Conservation (phyloP, 2,329 filamentous ascomycete genomes). For the Aaosphaeria arxii region DNA sequence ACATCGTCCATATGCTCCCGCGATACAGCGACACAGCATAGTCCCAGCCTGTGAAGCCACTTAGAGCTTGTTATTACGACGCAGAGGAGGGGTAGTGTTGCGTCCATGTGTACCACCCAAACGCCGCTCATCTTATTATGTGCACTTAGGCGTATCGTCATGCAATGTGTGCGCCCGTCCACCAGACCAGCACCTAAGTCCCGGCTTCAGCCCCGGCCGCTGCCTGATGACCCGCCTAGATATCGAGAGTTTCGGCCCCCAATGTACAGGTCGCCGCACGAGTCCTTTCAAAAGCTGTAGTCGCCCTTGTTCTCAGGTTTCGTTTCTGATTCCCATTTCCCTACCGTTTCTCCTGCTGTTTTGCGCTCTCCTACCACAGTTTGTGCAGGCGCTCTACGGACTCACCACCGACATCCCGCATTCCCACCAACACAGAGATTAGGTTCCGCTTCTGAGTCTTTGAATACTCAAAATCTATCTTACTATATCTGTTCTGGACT, state of each 20-base stretch:
- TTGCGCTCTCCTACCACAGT: constrained; percentile 10
- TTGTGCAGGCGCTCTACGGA: constrained; percentile 2
- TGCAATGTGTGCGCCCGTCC: background rate
- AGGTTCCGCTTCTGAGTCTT: too few species aligned
- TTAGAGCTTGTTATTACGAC: too few species aligned
- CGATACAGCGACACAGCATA: too few species aligned
- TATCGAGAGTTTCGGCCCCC: constrained; percentile 11
- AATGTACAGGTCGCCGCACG: constrained; percentile 5
- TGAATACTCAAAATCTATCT: too few species aligned
- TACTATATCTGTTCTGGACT: too few species aligned
- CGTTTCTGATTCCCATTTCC: constrained; percentile 8
- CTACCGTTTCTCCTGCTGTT: background rate
- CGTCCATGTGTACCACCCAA: too few species aligned
- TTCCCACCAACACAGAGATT: background rate
- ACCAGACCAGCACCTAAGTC: constrained; percentile 9
- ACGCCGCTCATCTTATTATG: too few species aligned
- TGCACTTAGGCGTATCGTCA: too few species aligned
- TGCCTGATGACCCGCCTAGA: constrained; percentile 15
- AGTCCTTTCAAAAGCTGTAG: constrained; percentile 10
- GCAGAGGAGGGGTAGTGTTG: too few species aligned
- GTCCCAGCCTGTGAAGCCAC: too few species aligned
- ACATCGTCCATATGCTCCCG: too few species aligned
- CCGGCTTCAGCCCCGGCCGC: constrained; percentile 13
- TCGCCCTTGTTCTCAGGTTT: constrained; percentile 9
- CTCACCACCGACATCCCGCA: background rate